A percentile compares a stretch with the other conserved stretches of the same genome.
phyloP scores from a whole-genome alignment of 208 protist genomes.

The Crithidia expoeki region DNA sequence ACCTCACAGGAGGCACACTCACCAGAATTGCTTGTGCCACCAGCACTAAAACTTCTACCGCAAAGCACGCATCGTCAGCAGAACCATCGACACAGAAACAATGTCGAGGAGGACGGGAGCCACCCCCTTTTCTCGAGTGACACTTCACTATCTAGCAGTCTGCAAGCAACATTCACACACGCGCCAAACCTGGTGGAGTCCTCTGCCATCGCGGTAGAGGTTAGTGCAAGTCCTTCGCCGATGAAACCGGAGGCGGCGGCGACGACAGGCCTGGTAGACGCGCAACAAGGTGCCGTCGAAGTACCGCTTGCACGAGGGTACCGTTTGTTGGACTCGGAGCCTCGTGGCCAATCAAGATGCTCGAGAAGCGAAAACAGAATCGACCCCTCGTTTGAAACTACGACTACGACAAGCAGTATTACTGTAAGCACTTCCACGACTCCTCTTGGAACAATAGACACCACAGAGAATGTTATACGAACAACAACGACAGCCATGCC shows the following conservation, averaged over 20 bases:
- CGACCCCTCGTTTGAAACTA: conserved; percentile 5
- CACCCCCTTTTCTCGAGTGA: background rate
- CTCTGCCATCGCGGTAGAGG: background rate
- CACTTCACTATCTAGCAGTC: background rate
- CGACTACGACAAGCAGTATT: background rate
- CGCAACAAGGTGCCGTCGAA: background rate
- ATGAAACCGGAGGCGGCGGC: no score
- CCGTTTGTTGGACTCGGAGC: conserved; percentile 21
- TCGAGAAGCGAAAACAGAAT: background rate
- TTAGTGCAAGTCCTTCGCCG: background rate
- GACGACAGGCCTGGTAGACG: background rate
- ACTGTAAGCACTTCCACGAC: no score
- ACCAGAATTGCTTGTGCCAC: background rate
- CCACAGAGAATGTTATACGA: no score
- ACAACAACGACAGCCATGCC: background rate
- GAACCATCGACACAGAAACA: no score
- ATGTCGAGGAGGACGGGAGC: background rate
- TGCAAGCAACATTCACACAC: background rate
- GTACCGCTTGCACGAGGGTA: background rate
- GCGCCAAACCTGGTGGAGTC: no score
- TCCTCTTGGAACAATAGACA: no score
- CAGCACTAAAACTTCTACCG: no score
- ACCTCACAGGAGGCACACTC: background rate
- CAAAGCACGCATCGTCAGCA: no score
- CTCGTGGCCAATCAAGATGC: background rate